phyloP scores from a whole-genome alignment of 139 green algal genomes.

The Diplosphaera chodatii region DNA sequence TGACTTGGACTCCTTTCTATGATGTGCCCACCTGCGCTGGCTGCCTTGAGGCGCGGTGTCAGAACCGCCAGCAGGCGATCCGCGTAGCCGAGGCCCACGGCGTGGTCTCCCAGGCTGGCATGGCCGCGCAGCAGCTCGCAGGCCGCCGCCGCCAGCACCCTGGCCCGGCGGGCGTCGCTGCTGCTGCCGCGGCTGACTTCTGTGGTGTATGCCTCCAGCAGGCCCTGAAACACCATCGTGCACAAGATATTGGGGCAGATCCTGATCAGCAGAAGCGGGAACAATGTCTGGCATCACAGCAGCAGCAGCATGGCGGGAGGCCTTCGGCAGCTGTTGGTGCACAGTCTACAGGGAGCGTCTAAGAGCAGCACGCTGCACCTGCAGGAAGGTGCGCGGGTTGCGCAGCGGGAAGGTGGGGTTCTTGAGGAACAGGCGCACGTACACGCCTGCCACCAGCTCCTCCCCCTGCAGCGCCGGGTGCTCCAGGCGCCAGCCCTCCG shows the following conservation, averaged over 20 bases:
- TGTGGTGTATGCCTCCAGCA: constrained; percentile 56
- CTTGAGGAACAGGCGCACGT: constrained; percentile 85
- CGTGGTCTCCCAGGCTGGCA: constrained; percentile 55
- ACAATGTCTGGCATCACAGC: no score
- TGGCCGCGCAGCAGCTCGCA: constrained; percentile 61
- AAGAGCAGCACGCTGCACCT: not conserved
- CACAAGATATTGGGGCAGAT: no score
- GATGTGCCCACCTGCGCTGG: no score
- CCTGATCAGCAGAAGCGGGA: no score
- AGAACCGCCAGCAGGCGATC: constrained; percentile 49
- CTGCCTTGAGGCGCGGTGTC: constrained; percentile 3
- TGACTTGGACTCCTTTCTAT: no score
- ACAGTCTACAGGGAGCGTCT: no score
- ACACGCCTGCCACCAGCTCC: constrained; percentile 80
- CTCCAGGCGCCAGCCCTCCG: constrained; percentile 39
- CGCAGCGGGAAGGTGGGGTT: constrained; percentile 71
- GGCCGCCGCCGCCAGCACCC: constrained; percentile 62
- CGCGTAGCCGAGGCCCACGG: constrained; percentile 56
- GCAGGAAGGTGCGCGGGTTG: constrained; percentile 23
- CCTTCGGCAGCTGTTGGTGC: no score
- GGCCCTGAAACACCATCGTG: no score
- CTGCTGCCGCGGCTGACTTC: not conserved
- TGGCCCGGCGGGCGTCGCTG: constrained; percentile 8
- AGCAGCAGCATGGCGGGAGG: no score
- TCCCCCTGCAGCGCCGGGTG: constrained; percentile 43